phyloP scores from a whole-genome alignment of 805 yeast genomes.

The Spathaspora passalidarum region DNA sequence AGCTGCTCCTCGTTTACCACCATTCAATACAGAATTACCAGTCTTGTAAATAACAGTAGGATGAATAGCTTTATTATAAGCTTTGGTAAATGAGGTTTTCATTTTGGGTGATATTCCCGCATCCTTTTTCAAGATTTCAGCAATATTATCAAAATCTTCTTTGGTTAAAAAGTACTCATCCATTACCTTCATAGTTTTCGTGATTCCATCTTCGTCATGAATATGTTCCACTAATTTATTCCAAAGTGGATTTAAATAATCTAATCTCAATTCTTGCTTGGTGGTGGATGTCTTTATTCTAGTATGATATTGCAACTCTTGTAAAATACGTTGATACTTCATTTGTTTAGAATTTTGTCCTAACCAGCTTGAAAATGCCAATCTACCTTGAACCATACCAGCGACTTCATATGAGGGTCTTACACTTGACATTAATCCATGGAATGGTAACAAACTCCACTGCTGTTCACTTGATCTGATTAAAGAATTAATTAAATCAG shows the following conservation, averaged over 20 bases:
- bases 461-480: conserved; percentile 91
- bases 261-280: conserved; percentile 68
- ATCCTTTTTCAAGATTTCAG: conserved; percentile 78
- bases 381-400: conserved; percentile 66
- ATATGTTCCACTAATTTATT: conserved; percentile 60
- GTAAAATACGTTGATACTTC: conserved; percentile 75
- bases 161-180: conserved; percentile 83
- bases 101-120: conserved; percentile 54
- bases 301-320: conserved; percentile 86
- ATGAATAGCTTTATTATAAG: conserved; percentile 71
- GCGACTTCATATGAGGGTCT: conserved; percentile 72
- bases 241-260: conserved; percentile 66
- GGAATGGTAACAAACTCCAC: conserved; percentile 91
- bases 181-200: conserved; percentile 63
- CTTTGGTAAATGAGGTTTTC: conserved; percentile 83
- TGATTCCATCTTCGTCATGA: conserved; percentile 55
- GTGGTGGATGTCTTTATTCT: conserved; percentile 77
- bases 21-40: conserved; percentile 50
- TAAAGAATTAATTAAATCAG: conserved; percentile 75
- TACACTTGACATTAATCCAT: conserved; percentile 82
- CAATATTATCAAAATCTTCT: conserved; percentile 87
- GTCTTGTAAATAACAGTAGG: conserved; percentile 83
- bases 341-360: conserved; percentile 86
- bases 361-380: conserved; percentile 79
- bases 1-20: conserved; percentile 18